phyloP scores from a whole-genome alignment of 148 eudicot species.

The Nepenthes mirabilis region DNA sequence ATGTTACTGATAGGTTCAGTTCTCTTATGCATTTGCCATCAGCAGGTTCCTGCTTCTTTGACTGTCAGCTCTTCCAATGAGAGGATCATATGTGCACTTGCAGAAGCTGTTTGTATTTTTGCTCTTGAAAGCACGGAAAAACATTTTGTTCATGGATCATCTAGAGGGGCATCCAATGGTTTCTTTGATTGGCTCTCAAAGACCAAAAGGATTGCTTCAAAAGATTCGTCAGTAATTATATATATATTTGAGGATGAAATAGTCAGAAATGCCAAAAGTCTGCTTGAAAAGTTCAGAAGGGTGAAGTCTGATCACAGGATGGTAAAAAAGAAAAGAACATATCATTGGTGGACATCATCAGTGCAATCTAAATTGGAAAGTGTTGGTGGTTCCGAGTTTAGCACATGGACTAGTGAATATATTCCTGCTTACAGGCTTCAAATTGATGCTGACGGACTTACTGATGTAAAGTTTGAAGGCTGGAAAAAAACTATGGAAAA shows the following conservation, averaged over 20 bases:
- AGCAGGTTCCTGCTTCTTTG: slow-evolving; percentile 78
- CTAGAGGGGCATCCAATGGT: slow-evolving; percentile 20
- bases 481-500: slow-evolving; percentile 41
- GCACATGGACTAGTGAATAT: slow-evolving; percentile 58
- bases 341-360: slow-evolving; percentile 36
- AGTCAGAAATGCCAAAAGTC: slow-evolving; percentile 40
- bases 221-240: slow-evolving; percentile 49
- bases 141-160: slow-evolving; percentile 22
- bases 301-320: slow-evolving; percentile 25
- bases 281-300: slow-evolving; percentile 42
- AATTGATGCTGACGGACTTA: slow-evolving; percentile 37
- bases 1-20: slow-evolving; percentile 57
- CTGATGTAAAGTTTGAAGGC: slow-evolving; percentile 51
- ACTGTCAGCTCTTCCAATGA: slow-evolving; percentile 61
- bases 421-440: slow-evolving; percentile 63
- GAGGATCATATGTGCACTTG: slow-evolving; percentile 43
- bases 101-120: slow-evolving; percentile 64
- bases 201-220: slow-evolving; percentile 38
- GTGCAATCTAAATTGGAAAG: slow-evolving; percentile 48
- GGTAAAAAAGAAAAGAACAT: slow-evolving; percentile 16
- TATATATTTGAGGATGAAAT: slow-evolving; percentile 52
- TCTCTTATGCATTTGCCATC: slow-evolving; percentile 60
- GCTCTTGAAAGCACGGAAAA: slow-evolving; percentile 54
- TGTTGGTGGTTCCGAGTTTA: slow-evolving; percentile 79
- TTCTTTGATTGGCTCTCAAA: slow-evolving; percentile 37